Evolutionary conservation across 305 asterid species (phyloP), one percentile per base, ranked within the genome.

Genomic region (Fraxinus platypoda): DNA sequence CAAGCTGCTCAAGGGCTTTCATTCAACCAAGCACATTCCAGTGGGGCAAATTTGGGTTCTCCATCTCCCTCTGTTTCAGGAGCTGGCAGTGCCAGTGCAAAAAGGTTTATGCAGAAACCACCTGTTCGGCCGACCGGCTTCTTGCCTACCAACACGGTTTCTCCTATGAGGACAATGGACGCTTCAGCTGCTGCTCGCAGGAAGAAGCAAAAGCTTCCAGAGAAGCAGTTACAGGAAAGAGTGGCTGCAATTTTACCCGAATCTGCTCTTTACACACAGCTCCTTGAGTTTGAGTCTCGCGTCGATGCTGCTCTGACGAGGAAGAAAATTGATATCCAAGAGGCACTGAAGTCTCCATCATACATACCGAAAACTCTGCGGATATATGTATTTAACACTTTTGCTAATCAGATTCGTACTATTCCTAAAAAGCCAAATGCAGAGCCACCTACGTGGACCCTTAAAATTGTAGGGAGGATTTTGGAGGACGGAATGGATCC

Each of bases 161-260:
- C 98, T 77, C 98, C 97, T 0, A 81, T 96, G 97, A 91, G 98
- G 80, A 86, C 87, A 17, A 91, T 92, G 93, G 98, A 93, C 3
- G 89, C 93, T 81, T 85, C 97, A 0, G 94, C 96, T 31, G 95
- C 99, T 81, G 95, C 97, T 70, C 91, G 95, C 13, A 88, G 89
- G 90, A 96, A 96, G 85, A 96, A 96, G 86, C 99, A 94, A 91
- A 96, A 93, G 92, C 97, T 92, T 73, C 98, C 98, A 0, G 99
- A 96, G 90, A 96, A 94, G 85, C 94, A 94, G 49, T 87, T 94
- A 62, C 98, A 96, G 19, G 99, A 96, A 87, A 89, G 92, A 87
- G 97, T 94, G 13, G 98, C 99, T 1, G 97, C 98, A 8, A 94
- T 96, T 86, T 88, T 96, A 81, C 99, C 98, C 0, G 99, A 96